Conservation (phyloP, 805 yeast genomes). For the Phaffomyces antillensis region DNA sequence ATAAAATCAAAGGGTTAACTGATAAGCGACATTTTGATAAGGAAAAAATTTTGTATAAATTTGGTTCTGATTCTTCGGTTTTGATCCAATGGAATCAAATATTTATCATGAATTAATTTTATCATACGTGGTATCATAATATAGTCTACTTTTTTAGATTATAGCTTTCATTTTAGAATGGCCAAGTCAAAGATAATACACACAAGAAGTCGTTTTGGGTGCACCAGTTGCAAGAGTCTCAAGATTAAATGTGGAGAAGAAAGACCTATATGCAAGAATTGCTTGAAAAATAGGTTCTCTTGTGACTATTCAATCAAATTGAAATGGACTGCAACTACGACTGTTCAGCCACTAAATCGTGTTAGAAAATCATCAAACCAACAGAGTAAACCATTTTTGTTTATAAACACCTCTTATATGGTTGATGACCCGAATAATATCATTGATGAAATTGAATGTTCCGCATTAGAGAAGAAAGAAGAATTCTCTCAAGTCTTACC, state of each 20-base stretch:
- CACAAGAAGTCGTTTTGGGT: not conserved
- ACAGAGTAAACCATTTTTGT: not conserved
- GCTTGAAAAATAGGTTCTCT: not conserved
- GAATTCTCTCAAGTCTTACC: no score
- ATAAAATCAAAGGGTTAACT: not conserved
- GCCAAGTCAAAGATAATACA: not conserved
- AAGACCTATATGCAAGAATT: not conserved
- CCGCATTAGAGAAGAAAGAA: no score
- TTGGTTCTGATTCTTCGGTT: no score
- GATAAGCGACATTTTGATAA: not conserved
- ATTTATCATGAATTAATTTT: no score
- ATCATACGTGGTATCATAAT: no score
- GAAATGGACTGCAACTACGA: not conserved
- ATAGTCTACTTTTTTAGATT: no score
- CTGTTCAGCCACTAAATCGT: not conserved
- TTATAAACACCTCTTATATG: not conserved
- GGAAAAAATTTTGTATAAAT: no score
- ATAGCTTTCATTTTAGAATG: not conserved
- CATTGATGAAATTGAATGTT: no score
- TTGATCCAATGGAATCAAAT: not conserved
- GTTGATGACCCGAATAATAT: no score
- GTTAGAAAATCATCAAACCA: not conserved
- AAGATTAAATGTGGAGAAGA: not conserved
- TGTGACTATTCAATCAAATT: not conserved
- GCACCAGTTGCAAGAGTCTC: not conserved